Percentiles rank a stretch among this genome's conserved stretches.
phyloP scores from a whole-genome alignment of 2,329 filamentous ascomycete genomes.

The Hirsutella rhossiliensis region DNA sequence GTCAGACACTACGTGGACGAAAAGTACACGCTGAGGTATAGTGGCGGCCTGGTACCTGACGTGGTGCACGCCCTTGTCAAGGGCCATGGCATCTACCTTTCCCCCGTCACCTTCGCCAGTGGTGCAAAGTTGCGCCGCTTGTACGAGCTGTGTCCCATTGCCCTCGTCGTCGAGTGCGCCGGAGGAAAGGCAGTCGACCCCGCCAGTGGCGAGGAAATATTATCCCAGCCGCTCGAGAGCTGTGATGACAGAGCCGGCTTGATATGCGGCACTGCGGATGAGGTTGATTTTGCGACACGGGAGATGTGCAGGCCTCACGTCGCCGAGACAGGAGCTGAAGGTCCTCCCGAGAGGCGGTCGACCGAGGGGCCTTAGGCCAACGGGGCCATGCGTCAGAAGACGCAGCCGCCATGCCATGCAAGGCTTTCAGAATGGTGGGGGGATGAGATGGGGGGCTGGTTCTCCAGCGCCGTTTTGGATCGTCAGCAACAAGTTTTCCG shows the following conservation, averaged over 20 bases:
- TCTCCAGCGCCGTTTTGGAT: too few relatives aligned
- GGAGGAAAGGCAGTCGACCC: constrained; percentile 44
- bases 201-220: constrained; percentile 23
- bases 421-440: too few relatives aligned
- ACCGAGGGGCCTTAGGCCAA: too few relatives aligned
- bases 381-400: too few relatives aligned
- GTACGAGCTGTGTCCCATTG: constrained; percentile 49
- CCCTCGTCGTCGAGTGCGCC: constrained; percentile 46
- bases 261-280: constrained; percentile 36
- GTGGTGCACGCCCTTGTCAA: constrained; percentile 47
- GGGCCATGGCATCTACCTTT: constrained; percentile 49
- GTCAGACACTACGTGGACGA: constrained; percentile 36
- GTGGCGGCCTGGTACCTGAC: constrained; percentile 49
- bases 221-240: constrained; percentile 23
- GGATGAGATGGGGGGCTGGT: too few relatives aligned
- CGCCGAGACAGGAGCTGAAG: background rate
- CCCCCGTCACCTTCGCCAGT: constrained; percentile 38
- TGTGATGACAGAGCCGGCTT: constrained; percentile 38
- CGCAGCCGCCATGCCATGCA: too few relatives aligned
- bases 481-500: too few relatives aligned
- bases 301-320: background rate
- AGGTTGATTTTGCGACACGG: constrained; percentile 26
- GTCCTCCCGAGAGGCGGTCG: too few relatives aligned
- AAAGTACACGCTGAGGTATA: constrained; percentile 48
- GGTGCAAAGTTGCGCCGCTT: constrained; percentile 45